Conservation (phyloP, 441 rosid species). For the Brassica hybrid region DNA sequence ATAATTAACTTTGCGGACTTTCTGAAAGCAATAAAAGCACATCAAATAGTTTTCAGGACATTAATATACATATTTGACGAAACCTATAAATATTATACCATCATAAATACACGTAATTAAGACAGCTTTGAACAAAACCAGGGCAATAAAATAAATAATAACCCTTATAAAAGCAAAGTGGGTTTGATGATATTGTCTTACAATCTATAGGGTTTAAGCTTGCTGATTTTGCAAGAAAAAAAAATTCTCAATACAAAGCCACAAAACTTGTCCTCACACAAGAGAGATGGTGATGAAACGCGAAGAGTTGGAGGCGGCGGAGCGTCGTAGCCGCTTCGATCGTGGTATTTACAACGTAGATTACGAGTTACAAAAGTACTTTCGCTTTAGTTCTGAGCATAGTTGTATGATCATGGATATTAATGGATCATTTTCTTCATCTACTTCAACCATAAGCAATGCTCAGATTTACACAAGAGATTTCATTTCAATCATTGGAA, state of each 20-base stretch:
- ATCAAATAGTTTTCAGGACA: neutral
- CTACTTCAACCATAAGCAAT: neutral
- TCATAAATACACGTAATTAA: neutral
- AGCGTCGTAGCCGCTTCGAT: neutral
- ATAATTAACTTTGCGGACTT: neutral
- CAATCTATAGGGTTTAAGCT: neutral
- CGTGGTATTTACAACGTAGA: neutral
- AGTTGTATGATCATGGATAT: slow-evolving; percentile 23
- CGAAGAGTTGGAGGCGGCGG: no score
- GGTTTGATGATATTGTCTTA: neutral
- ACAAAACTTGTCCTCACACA: neutral
- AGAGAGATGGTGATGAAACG: neutral
- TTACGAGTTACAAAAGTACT: slow-evolving; percentile 2
- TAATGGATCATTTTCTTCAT: neutral
- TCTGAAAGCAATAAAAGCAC: neutral
- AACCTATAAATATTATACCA: neutral
- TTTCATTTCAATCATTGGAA: slow-evolving; percentile 35
- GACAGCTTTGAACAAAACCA: neutral
- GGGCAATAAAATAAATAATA: neutral
- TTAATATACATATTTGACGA: neutral
- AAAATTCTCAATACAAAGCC: no score
- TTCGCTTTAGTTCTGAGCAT: slow-evolving; percentile 28
- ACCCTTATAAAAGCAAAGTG: neutral
- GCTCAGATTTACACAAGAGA: slow-evolving; percentile 21
- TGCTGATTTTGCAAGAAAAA: no score